Evolutionary conservation across 306 rosid species (phyloP), one percentile per base, ranked within the genome.

Genomic region (Amphicarpaea edgeworthii): DNA sequence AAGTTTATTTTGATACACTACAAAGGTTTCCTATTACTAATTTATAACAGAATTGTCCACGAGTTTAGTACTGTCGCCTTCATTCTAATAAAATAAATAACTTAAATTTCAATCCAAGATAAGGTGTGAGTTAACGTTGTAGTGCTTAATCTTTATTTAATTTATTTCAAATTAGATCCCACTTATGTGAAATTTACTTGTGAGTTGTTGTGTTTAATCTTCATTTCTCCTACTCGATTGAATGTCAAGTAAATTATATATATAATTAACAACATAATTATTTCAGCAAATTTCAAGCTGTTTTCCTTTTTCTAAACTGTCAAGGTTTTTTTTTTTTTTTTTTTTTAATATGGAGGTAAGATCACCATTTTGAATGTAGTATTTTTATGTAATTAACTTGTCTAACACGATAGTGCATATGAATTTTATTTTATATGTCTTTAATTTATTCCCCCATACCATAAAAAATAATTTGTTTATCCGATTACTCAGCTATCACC

Each of bases 341-440:
- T 32, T 32, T 32, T 32, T 2, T 2, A 47, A n/a, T 47, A 47
- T 32, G 24, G 24, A n/a, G 2, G 70, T 40, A 42, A 66, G 38
- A 42, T 41, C 26, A 69, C 7, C 17, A 11, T 32, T 72, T 55
- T 72, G 17, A 14, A 57, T 34, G 9, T 6, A 23, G 50, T 40
- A 2, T 49, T 50, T 32, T 38, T 63, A 63, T 37, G 8, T 2
- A 30, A 28, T 45, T 74, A 26, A 73, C 78, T 59, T 28, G 51
- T 62, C 62, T 32, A 19, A 62, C 70, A 74, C 61, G 79, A 20
- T 10, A 20, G 51, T 19, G 4, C 11, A 21, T 55, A 73, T 12
- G 19, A 26, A 26, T 28, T 24, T 74, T 60, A 26, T 28, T 24
- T 74, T 60, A 4, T 5, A 42, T 9, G 9, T 40, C 45, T 26